Evolutionary conservation across 176 grass and related monocot genomes (phyloP).

Genomic region (Tillandsia fasciculata): DNA sequence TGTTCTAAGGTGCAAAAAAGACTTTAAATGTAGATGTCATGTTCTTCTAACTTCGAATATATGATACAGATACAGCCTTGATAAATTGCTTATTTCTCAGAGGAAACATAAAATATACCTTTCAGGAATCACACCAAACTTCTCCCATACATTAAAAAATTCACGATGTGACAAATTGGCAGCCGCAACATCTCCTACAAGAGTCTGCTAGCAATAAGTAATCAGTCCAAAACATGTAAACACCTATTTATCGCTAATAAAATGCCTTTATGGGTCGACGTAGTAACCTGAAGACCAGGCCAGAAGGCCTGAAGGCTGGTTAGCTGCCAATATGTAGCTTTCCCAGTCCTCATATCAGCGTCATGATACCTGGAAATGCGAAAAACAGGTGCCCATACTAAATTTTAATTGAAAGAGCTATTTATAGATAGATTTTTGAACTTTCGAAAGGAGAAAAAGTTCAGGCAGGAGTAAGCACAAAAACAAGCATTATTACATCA

Average conservation of each 20-base stretch:
- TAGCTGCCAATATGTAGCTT: conserved; percentile 97
- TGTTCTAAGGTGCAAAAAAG: no score
- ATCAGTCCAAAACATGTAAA: conserved; percentile 20
- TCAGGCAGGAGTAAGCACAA: not conserved
- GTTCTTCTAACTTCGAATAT: not conserved
- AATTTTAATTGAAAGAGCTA: not conserved
- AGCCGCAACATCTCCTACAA: conserved; percentile 83
- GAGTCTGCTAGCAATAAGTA: conserved; percentile 47
- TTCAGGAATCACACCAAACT: conserved; percentile 87
- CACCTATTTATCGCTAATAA: conserved; percentile 11
- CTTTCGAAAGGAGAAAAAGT: not conserved
- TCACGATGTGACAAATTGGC: conserved; percentile 93
- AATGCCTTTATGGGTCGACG: not conserved
- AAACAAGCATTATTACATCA: not conserved
- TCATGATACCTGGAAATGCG: conserved; percentile 71
- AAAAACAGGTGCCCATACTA: not conserved
- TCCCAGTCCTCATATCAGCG: conserved; percentile 89
- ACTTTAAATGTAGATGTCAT: not conserved
- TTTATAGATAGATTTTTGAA: not conserved
- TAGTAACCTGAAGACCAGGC: conserved; percentile 91
- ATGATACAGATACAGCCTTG: not conserved
- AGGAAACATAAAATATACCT: conserved; percentile 41
- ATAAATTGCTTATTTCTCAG: not conserved
- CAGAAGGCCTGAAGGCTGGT: conserved; percentile 99
- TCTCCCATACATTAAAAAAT: conserved; percentile 92